Base-by-base conservation (phyloP, 768 basidiomycete genomes). In the Boletus rubropictus region DNA sequence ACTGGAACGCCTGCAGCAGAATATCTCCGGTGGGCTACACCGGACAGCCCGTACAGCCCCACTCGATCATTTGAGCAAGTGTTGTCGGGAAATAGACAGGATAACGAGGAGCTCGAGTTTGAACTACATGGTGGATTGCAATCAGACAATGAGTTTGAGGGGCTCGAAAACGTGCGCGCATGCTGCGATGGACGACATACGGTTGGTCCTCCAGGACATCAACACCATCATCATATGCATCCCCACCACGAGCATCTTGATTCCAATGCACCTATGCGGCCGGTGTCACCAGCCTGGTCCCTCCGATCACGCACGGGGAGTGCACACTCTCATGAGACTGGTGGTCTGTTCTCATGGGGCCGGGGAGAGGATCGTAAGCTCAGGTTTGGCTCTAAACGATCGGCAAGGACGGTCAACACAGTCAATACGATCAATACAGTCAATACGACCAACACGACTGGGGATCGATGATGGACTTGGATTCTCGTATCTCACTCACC, bases 121-220 rank as follows among this genome's bases (percentile, higher is more conserved):
- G 89, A 94, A 68, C 70, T 92, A 27, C 84, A 93, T 56, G 87
- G 80, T 17, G 85, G 82, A 17, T 73, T 74, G 18, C 64, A 78
- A 52, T 85, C 81, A 11, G 88, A 89, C 54, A 82, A 82, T 27
- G 89, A 81, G 5, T 98, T 80, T 62, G 94, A 97, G 59, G 93
- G 92, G 0, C 66, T 98, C 45, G 94, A 97, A 71, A 97, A 98
- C 58, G 93, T 97, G 18, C 79, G 95, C 20, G 92, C 87, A 1
- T 92, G 89, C 63, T 92, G 89, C 57, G 88, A 90, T 62, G 89
- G 89, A 17, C 75, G 80, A 42, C 90, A 93, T 65, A 91, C 89
- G 1, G 88, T 93, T 15, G 88, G 89, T 0, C 78, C 76, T 49
- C 70, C 74, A 31, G 76, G 73, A 35, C 75, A 76, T 14, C 69